Percentiles rank a stretch among this genome's conserved stretches.
phyloP scores from a whole-genome alignment of 2,329 filamentous ascomycete species.

The Paraphaeosphaeria minitans region DNA sequence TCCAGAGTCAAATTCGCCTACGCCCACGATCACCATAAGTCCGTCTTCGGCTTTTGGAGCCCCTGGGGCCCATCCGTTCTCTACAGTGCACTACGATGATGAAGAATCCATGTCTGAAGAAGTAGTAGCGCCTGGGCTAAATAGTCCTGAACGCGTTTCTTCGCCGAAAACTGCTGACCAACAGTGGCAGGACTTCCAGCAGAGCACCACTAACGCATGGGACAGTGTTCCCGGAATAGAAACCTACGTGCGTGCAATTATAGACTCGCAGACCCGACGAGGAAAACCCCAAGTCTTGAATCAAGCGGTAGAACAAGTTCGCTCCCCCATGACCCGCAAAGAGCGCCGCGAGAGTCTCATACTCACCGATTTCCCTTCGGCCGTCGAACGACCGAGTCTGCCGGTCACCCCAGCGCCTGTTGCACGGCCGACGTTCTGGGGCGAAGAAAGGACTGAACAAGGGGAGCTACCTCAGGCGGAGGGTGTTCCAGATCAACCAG shows the following conservation, averaged over 20 bases:
- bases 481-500: conserved; percentile 83
- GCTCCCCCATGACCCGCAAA: conserved; percentile 41
- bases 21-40: background rate
- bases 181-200: conserved; percentile 75
- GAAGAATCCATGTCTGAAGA: conserved; percentile 16
- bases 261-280: conserved; percentile 64
- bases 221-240: conserved; percentile 89
- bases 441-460: conserved; percentile 60
- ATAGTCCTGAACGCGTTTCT: conserved; percentile 22
- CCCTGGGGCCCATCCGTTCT: conserved; percentile 32
- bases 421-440: conserved; percentile 71
- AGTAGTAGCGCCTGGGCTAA: conserved; percentile 18
- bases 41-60: conserved; percentile 39
- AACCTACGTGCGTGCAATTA: conserved; percentile 78
- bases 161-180: conserved; percentile 51
- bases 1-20: conserved; percentile 49
- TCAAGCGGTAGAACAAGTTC: conserved; percentile 33
- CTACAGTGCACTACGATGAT: conserved; percentile 38
- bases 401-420: conserved; percentile 89
- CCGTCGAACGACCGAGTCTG: conserved; percentile 80
- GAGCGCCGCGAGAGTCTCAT: conserved; percentile 63
- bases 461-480: conserved; percentile 73
- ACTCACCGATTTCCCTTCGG: conserved; percentile 86
- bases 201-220: conserved; percentile 77
- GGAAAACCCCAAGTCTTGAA: conserved; percentile 51